A percentile compares a stretch with the other conserved stretches of the same genome.
These are phyloP conservation scores for Microbotryomycetes sp. DNA, from an alignment of 1,284 basidiomycete genomes.

Conservation along the genomic window DNA sequence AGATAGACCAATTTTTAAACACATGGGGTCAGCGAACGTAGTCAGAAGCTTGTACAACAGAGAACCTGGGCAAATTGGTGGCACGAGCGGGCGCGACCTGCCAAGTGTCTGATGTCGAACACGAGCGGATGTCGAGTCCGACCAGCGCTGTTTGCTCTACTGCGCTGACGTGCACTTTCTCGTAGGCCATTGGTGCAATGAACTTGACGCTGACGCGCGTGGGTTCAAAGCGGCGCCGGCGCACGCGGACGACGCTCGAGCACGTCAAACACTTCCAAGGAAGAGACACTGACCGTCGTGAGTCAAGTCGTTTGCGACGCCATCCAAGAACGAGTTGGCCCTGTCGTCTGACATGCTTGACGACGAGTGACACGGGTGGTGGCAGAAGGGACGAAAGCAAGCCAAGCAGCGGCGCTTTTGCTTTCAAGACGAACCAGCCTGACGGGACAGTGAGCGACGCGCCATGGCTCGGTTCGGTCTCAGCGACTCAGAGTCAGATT, in stretches of 20 bases:
- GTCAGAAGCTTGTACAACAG: not conserved
- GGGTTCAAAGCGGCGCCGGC: too few relatives aligned
- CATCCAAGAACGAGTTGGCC: conserved; percentile 10
- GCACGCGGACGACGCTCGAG: conserved; percentile 6
- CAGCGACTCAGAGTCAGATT: conserved; percentile 18
- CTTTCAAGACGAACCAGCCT: too few relatives aligned
- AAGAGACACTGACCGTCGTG: not conserved
- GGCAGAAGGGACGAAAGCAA: not conserved
- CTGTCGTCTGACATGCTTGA: not conserved
- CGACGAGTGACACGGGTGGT: not conserved
- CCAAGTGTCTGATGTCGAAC: too few relatives aligned
- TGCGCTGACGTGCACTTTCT: too few relatives aligned
- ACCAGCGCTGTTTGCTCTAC: too few relatives aligned
- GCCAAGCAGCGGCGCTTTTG: too few relatives aligned
- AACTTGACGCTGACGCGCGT: too few relatives aligned
- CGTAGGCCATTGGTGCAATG: too few relatives aligned
- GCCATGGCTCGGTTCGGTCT: conserved; percentile 28
- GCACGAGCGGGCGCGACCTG: too few relatives aligned
- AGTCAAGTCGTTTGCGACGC: not conserved
- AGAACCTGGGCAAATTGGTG: too few relatives aligned
- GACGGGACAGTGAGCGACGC: too few relatives aligned
- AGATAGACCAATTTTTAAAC: not conserved
- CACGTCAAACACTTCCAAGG: not conserved
- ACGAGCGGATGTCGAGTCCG: too few relatives aligned
- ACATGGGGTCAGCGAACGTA: not conserved